Conservation (phyloP, 2,329 filamentous ascomycete genomes). For the Fusarium bactridioides region DNA sequence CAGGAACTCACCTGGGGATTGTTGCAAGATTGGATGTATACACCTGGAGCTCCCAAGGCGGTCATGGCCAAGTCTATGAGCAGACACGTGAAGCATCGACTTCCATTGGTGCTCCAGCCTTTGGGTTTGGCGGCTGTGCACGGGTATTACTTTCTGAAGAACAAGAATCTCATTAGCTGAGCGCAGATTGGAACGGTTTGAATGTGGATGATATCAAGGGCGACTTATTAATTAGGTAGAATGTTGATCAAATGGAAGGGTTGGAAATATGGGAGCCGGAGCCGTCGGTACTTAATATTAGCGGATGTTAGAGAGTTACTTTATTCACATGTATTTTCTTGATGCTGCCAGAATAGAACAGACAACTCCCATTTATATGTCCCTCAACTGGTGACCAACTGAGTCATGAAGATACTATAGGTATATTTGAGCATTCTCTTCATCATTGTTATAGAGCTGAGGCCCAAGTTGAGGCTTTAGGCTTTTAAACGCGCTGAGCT, state of each 20-base stretch:
- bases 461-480: not conserved
- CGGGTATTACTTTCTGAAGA: slow-evolving; percentile 40
- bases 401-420: too few species aligned
- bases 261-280: not conserved
- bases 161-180: slow-evolving; percentile 18
- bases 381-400: fast-evolving
- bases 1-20: slow-evolving; percentile 55
- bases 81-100: slow-evolving; percentile 44
- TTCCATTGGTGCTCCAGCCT: slow-evolving; percentile 44
- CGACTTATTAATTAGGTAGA: not conserved
- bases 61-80: slow-evolving; percentile 50
- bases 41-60: slow-evolving; percentile 53
- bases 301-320: slow-evolving; percentile 23
- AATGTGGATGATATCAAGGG: not conserved
- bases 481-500: not conserved
- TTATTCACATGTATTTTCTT: not conserved
- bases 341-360: not conserved
- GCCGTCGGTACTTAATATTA: not conserved
- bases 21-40: slow-evolving; percentile 57
- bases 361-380: not conserved
- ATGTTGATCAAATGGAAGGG: not conserved
- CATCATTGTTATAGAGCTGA: fast-evolving
- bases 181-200: not conserved
- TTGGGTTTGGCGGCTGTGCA: slow-evolving; percentile 42
- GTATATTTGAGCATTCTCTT: not conserved